A percentile compares a stretch with the other conserved stretches of the same genome.
Evolutionary conservation across 768 basidiomycete species (phyloP).

Genomic region (Collybia mongolica): DNA sequence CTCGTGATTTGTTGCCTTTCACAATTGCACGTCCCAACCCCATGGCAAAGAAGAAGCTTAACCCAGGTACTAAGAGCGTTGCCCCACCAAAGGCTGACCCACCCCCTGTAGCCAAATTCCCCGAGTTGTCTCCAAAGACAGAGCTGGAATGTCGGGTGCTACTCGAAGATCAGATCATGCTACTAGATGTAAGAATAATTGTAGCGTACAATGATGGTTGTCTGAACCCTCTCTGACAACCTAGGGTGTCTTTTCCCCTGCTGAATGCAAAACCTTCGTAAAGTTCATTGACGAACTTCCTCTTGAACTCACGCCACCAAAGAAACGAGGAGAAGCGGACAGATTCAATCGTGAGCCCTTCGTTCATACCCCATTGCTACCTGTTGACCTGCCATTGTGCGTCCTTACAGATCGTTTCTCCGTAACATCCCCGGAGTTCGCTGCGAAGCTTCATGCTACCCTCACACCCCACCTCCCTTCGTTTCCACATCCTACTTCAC

Average conservation of each 20-base stretch:
- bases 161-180: slow-evolving; percentile 63
- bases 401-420: slow-evolving; percentile 55
- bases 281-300: slow-evolving; percentile 60
- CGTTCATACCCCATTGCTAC: background rate
- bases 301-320: slow-evolving; percentile 66
- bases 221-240: background rate
- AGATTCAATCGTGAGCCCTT: slow-evolving; percentile 60
- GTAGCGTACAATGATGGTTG: too few relatives aligned
- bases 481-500: slow-evolving; percentile 44
- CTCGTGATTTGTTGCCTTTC: too few relatives aligned
- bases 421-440: slow-evolving; percentile 56
- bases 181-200: slow-evolving; percentile 50
- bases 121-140: slow-evolving; percentile 41
- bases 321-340: slow-evolving; percentile 71
- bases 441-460: slow-evolving; percentile 45
- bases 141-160: slow-evolving; percentile 44
- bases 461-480: slow-evolving; percentile 59
- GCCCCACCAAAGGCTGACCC: background rate
- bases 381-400: background rate
- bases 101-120: slow-evolving; percentile 29
- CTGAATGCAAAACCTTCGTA: slow-evolving; percentile 61
- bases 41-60: slow-evolving; percentile 16
- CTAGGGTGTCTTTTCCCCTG: slow-evolving; percentile 54
- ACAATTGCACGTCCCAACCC: background rate
- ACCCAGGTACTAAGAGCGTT: background rate